These are phyloP conservation scores for Dissophora globulifera DNA, from an alignment of 192 early-diverging fungal genomes.

Conservation along the genomic window DNA sequence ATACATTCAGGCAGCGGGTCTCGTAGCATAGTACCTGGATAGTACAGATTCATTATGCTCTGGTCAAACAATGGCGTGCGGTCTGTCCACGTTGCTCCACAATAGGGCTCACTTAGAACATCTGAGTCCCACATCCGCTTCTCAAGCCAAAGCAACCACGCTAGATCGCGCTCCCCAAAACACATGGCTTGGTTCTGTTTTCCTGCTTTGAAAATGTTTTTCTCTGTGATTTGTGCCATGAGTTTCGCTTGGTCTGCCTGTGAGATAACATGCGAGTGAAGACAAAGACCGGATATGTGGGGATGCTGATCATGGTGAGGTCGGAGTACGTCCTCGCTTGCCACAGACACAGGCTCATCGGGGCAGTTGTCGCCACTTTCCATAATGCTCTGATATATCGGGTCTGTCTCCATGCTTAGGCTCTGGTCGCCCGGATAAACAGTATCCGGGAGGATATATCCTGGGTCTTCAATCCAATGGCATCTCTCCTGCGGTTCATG, in stretches of 20 bases:
- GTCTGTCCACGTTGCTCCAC: constrained; percentile 12
- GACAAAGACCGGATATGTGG: constrained; percentile 15
- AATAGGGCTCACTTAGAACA: constrained; percentile 22
- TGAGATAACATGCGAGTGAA: constrained; percentile 30
- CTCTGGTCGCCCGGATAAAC: not conserved
- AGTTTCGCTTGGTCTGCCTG: constrained; percentile 29
- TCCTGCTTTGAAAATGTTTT: constrained; percentile 44
- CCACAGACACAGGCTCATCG: not conserved
- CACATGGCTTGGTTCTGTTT: constrained; percentile 62
- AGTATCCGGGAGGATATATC: too few species aligned
- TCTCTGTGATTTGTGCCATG: constrained; percentile 35
- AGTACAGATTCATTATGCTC: constrained; percentile 61
- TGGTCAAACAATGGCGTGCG: constrained; percentile 62
- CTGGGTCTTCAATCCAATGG: too few species aligned
- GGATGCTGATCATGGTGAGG: constrained; percentile 25
- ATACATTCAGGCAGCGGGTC: too few species aligned
- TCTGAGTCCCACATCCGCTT: not conserved
- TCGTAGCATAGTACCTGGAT: constrained; percentile 28
- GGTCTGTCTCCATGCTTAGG: constrained; percentile 4
- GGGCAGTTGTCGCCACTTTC: constrained; percentile 2
- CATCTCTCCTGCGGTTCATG: too few species aligned
- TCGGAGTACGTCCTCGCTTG: not conserved
- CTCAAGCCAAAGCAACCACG: constrained; percentile 45
- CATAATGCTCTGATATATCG: constrained; percentile 47
- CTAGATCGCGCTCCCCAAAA: constrained; percentile 56